A percentile compares a stretch with the other conserved stretches of the same genome.
Evolutionary conservation across 2,329 filamentous ascomycete genomes (phyloP).

Genomic region (Fusarium subtropicale): DNA sequence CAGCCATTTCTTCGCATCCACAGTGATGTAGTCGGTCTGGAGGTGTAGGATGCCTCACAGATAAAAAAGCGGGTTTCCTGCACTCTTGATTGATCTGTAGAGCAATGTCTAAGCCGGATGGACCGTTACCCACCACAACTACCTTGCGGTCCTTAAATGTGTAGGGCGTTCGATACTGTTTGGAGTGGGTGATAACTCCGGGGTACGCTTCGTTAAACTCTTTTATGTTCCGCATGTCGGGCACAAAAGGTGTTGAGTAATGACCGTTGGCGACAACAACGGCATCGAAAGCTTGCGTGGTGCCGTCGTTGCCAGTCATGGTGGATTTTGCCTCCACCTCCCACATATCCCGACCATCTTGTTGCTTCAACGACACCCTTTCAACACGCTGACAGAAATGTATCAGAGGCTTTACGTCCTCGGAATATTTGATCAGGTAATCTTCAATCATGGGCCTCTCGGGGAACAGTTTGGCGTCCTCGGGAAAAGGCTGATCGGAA

Average conservation of each 20-base stretch:
- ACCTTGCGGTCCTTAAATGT: constrained; percentile 77
- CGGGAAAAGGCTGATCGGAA: constrained; percentile 74
- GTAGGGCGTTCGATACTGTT: constrained; percentile 77
- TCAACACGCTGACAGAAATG: constrained; percentile 77
- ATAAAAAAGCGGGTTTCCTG: constrained; percentile 71
- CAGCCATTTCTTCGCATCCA: constrained; percentile 63
- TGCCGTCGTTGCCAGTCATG: constrained; percentile 53
- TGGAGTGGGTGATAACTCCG: constrained; percentile 76
- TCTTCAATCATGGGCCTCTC: constrained; percentile 74
- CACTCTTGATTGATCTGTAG: constrained; percentile 76
- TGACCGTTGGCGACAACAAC: constrained; percentile 82
- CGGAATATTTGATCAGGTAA: constrained; percentile 79
- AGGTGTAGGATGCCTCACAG: constrained; percentile 64
- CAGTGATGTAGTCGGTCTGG: constrained; percentile 59
- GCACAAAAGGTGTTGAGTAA: constrained; percentile 76
- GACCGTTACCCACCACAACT: constrained; percentile 84
- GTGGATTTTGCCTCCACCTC: constrained; percentile 66
- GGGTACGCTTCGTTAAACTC: constrained; percentile 71
- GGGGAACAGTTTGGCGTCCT: constrained; percentile 78
- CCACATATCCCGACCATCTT: constrained; percentile 66
- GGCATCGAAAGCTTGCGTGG: constrained; percentile 73
- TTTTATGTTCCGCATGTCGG: constrained; percentile 68
- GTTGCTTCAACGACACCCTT: constrained; percentile 59
- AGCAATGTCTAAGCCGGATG: constrained; percentile 86
- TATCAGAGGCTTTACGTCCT: constrained; percentile 74